Evolutionary conservation across 2,329 filamentous ascomycete genomes (phyloP).

Genomic region (Calonectria pteridis): DNA sequence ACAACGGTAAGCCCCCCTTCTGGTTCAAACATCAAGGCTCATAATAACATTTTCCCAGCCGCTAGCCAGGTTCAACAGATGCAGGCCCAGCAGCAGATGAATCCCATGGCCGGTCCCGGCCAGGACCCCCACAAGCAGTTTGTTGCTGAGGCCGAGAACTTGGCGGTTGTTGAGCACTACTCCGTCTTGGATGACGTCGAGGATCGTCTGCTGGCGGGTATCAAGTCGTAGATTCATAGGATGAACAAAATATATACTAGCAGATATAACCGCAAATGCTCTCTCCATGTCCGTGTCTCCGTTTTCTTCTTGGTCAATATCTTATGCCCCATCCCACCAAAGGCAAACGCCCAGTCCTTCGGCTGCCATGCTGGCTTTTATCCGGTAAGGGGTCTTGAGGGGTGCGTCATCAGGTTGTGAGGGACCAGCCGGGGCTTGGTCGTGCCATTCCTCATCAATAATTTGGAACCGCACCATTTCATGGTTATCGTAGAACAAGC

Average conservation of each 20-base stretch:
- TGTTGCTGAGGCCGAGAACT: slow-evolving; percentile 90
- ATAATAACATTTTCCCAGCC: slow-evolving; percentile 63
- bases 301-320: slow-evolving; percentile 29
- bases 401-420: slow-evolving; percentile 70
- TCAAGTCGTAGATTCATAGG: slow-evolving; percentile 54
- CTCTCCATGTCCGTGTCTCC: slow-evolving; percentile 14
- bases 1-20: slow-evolving; percentile 78
- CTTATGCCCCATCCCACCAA: slow-evolving; percentile 68
- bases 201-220: slow-evolving; percentile 78
- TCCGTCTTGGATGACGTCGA: slow-evolving; percentile 92
- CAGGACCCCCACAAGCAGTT: slow-evolving; percentile 98
- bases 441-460: slow-evolving; percentile 90
- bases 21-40: slow-evolving; percentile 16
- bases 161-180: slow-evolving; percentile 94
- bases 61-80: slow-evolving; percentile 84
- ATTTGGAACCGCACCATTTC: slow-evolving; percentile 91
- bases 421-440: slow-evolving; percentile 81
- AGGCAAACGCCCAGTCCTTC: slow-evolving; percentile 72
- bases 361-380: slow-evolving; percentile 74
- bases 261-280: slow-evolving; percentile 39
- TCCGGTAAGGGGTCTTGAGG: slow-evolving; percentile 78
- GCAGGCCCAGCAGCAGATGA: slow-evolving; percentile 40
- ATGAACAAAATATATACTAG: slow-evolving; percentile 42
- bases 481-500: slow-evolving; percentile 89
- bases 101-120: slow-evolving; percentile 81